These are phyloP conservation scores for Paecilomyces sp. DNA, from an alignment of 2,329 filamentous ascomycete genomes.

Conservation along the genomic window DNA sequence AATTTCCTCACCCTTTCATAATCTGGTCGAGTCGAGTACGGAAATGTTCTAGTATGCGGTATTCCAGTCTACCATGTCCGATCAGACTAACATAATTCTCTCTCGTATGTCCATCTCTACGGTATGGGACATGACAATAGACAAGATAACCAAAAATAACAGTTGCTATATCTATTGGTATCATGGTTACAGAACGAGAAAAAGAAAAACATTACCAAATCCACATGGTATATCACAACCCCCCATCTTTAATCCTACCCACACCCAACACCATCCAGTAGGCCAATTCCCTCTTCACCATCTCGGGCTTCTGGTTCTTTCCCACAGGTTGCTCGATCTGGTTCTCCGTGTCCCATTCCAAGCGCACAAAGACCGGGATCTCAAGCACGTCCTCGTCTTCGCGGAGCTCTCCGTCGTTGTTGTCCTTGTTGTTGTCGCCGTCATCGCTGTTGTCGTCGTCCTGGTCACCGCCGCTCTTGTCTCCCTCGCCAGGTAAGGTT, in stretches of 20 bases:
- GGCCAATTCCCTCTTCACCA: conserved; percentile 78
- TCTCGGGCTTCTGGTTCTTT: conserved; percentile 51
- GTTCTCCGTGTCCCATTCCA: conserved; percentile 75
- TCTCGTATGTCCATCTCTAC: too few relatives aligned
- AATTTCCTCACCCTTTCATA: too few relatives aligned
- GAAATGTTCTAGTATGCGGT: too few relatives aligned
- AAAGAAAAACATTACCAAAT: neutral
- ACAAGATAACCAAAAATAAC: neutral
- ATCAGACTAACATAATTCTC: too few relatives aligned
- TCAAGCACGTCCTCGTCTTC: conserved; percentile 65
- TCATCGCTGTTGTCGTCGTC: conserved; percentile 20
- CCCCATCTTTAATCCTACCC: conserved; percentile 58
- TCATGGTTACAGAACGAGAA: neutral
- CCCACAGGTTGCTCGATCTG: conserved; percentile 30
- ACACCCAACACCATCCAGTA: conserved; percentile 94
- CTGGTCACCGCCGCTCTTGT: conserved; percentile 23
- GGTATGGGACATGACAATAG: too few relatives aligned
- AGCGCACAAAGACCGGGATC: conserved; percentile 86
- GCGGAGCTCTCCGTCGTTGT: conserved; percentile 9
- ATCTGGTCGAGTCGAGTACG: too few relatives aligned
- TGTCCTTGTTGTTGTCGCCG: conserved; percentile 22
- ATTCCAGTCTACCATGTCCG: too few relatives aligned
- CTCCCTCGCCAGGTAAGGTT: conserved; percentile 24
- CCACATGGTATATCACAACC: neutral
- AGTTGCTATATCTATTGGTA: neutral